Base-by-base conservation (phyloP, 108 stramenopile genomes). In the Stephanodiscus minutulus region DNA sequence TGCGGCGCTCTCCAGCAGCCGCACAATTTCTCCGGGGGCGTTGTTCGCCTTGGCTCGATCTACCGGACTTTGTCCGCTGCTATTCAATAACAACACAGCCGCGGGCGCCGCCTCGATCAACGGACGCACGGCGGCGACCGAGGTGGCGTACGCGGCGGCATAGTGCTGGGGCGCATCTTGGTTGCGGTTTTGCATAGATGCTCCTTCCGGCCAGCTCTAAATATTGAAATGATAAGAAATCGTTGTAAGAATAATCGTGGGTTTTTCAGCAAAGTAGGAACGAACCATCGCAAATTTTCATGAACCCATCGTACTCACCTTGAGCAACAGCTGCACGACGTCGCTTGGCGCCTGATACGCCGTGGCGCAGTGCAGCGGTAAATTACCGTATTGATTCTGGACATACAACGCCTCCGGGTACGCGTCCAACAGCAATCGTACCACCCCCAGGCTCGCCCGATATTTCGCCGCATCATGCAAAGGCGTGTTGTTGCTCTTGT, bases 381-480 rank as follows among this genome's bases (percentile, higher is more conserved):
- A 53, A 59, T 81, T 73, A 0, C 85, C 85, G 49, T 86, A 78
- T 35, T 83, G 79, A 55, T 86, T 86, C 46, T 76, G 73, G 21
- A 81, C 70, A 41, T 70, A 81, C 29, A 86, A 57, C 8, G 82
- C 78, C 15, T 70, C 66, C 13, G 82, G 82, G 52, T 76, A 73
- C 7, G 75, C 72, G 25, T 83, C 82, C 63, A 83, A 54, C 12
- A 87, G 62, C 49, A 83, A 69, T 44, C 70, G 61, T 7, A 83
- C 73, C 41, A 82, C 79, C 1, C 82, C 86, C 20, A 59, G 27
- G 35, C 81, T 77, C 9, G 84, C 77, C 6, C 73, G 48, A 44
- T 85, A 83, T 61, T 87, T 82, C 28, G 84, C 82, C 35, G 86
- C 84, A 63, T 86, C 86, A 61, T 89, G 88, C 64, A 89, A 78